A percentile compares a stretch with the other conserved stretches of the same genome.
phyloP scores from a whole-genome alignment of 2,329 filamentous ascomycete genomes.

The Neopestalotiopsis sp. region DNA sequence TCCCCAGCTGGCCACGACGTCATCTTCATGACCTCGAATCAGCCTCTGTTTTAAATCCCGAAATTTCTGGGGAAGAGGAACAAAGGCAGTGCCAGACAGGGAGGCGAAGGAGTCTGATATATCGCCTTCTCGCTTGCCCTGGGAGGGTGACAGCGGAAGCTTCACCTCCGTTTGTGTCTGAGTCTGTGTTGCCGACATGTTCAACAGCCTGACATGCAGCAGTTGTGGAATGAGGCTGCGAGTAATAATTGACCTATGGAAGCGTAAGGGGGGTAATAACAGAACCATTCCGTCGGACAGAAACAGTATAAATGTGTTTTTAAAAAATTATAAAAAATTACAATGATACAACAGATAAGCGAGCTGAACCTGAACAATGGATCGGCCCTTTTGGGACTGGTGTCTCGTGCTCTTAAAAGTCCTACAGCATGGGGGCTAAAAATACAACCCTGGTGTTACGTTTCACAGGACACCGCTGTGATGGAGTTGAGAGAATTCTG shows the following conservation, averaged over 20 bases:
- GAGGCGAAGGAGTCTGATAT: conserved; percentile 68
- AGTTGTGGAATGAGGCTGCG: neutral
- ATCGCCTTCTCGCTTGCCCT: conserved; percentile 59
- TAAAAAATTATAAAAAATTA: neutral
- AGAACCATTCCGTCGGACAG: neutral
- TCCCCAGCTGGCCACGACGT: conserved; percentile 53
- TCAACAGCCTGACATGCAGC: neutral
- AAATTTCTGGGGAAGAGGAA: conserved; percentile 59
- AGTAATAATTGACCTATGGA: neutral
- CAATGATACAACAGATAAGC: neutral
- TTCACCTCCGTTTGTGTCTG: conserved; percentile 1
- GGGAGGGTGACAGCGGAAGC: neutral
- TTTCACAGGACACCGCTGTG: neutral
- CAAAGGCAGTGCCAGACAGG: conserved; percentile 51
- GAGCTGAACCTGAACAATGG: neutral
- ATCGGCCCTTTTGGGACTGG: neutral
- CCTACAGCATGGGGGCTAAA: neutral
- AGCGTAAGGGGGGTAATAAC: neutral
- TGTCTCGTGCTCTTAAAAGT: neutral
- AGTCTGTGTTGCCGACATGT: conserved; percentile 21
- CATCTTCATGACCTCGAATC: conserved; percentile 52
- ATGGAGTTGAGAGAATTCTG: neutral
- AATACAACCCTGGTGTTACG: neutral
- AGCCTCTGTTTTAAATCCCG: conserved; percentile 60
- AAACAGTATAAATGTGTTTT: neutral